Percentiles rank a stretch among this genome's conserved stretches.
Evolutionary conservation across 2,329 filamentous ascomycete species (phyloP).

Genomic region (Fusarium sp.): DNA sequence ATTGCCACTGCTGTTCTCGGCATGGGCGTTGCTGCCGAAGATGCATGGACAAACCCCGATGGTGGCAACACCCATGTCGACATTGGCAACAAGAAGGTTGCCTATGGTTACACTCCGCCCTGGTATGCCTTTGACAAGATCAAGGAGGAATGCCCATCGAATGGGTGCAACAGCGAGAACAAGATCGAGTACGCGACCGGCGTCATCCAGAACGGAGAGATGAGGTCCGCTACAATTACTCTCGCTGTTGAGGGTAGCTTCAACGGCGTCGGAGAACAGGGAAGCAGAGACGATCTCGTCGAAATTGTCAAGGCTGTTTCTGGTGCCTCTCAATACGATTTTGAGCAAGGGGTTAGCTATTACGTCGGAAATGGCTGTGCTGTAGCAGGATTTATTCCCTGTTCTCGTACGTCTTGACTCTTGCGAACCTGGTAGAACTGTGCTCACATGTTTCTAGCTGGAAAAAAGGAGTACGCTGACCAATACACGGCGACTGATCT

Average conservation of each 20-base stretch:
- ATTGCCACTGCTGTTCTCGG: background rate
- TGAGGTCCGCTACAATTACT: background rate
- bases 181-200: conserved; percentile 1
- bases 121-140: conserved; percentile 4
- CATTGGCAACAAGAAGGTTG: background rate
- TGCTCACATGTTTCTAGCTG: background rate
- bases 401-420: background rate
- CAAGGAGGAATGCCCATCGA: conserved; percentile 1
- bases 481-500: conserved; percentile 6
- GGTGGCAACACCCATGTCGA: conserved; percentile 4
- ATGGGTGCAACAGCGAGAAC: background rate
- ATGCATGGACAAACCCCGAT: background rate
- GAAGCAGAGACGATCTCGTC: conserved; percentile 6
- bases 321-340: conserved; percentile 3
- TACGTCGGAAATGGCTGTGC: background rate
- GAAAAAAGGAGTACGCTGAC: background rate
- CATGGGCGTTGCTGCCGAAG: background rate
- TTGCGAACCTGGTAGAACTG: background rate
- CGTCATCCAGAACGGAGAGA: background rate
- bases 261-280: conserved; percentile 8
- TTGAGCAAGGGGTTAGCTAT: conserved; percentile 1
- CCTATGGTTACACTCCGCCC: background rate
- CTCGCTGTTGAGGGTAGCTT: conserved; percentile 5
- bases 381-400: background rate
- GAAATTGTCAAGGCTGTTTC: conserved; percentile 14